phyloP scores from a whole-genome alignment of 2,329 filamentous ascomycete genomes.

The Fusarium pininemorale region DNA sequence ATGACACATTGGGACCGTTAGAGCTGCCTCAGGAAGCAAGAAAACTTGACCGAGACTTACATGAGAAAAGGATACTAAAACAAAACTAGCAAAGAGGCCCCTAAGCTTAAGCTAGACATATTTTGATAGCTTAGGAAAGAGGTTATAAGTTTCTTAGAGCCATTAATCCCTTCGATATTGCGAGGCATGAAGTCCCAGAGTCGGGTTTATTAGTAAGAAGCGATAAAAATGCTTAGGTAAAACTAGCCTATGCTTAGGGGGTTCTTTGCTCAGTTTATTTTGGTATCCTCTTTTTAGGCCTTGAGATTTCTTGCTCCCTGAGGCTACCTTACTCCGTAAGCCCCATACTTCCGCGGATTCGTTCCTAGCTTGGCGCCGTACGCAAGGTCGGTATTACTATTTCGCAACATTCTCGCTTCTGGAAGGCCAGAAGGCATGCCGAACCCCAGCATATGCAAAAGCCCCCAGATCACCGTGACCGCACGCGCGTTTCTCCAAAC shows the following conservation, averaged over 20 bases:
- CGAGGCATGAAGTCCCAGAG: neutral
- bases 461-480: neutral
- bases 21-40: neutral
- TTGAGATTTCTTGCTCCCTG: too few species aligned
- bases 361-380: constrained; percentile 29
- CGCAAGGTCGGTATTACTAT: constrained; percentile 3
- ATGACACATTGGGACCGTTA: neutral
- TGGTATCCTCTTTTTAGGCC: too few species aligned
- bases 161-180: neutral
- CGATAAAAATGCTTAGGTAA: too few species aligned
- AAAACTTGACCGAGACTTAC: neutral
- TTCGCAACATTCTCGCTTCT: constrained; percentile 14
- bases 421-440: constrained; percentile 28
- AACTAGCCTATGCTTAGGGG: too few species aligned
- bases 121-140: neutral
- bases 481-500: neutral
- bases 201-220: constrained; percentile 7
- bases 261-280: too few species aligned
- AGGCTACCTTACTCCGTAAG: too few species aligned
- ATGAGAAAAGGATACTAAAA: neutral
- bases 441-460: neutral
- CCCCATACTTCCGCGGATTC: constrained; percentile 30
- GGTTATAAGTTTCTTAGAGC: neutral
- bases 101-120: neutral
- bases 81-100: neutral